phyloP scores from a whole-genome alignment of 306 rosid species.

The Vigna nakashimae region DNA sequence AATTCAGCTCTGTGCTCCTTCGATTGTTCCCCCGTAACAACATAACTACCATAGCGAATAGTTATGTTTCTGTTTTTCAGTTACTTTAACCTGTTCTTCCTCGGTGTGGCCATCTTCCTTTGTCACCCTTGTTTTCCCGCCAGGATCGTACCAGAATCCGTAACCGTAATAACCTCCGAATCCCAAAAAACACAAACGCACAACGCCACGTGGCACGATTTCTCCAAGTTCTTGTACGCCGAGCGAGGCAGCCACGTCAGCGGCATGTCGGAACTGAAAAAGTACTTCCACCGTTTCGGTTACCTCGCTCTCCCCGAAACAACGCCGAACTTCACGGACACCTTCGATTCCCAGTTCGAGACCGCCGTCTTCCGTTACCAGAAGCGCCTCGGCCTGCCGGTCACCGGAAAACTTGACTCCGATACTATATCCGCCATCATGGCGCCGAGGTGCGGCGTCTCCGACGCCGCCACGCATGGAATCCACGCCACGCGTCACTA shows the following conservation, averaged over 20 bases:
- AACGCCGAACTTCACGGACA: conserved; percentile 60
- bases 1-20: conserved; percentile 23
- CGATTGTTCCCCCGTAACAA: neutral
- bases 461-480: conserved; percentile 46
- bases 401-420: conserved; percentile 78
- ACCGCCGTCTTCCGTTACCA: conserved; percentile 77
- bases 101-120: conserved; percentile 45
- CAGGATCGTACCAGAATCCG: conserved; percentile 55
- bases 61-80: conserved; percentile 59
- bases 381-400: conserved; percentile 64
- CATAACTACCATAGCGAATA: conserved; percentile 44
- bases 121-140: conserved; percentile 72
- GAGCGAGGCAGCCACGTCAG: conserved; percentile 65
- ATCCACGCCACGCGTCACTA: conserved; percentile 59
- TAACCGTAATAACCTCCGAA: conserved; percentile 53
- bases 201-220: conserved; percentile 77
- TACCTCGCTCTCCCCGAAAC: conserved; percentile 59
- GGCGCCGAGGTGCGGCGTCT: conserved; percentile 89
- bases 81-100: conserved; percentile 45
- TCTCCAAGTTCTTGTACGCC: conserved; percentile 71
- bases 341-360: conserved; percentile 65
- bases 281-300: conserved; percentile 84
- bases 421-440: conserved; percentile 68
- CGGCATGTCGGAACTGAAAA: conserved; percentile 84
- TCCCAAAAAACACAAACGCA: conserved; percentile 28